Base-by-base conservation (phyloP, 208 protist genomes). In the Leishmania gerbilli region DNA sequence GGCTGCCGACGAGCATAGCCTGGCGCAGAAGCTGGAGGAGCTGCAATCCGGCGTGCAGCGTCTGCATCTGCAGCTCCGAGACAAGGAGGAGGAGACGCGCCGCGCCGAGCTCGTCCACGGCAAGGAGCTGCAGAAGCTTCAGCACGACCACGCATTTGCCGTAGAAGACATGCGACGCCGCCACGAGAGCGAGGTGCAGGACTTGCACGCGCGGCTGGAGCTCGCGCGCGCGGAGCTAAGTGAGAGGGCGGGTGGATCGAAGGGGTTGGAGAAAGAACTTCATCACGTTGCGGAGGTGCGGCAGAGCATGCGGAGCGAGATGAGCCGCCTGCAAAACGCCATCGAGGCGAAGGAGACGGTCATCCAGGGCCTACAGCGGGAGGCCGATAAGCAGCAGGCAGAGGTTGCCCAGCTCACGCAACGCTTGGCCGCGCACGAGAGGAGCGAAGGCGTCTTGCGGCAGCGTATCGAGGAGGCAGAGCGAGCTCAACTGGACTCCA, bases 41-140 rank as follows among this genome's bases (percentile, higher is more conserved):
- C 60, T 87, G 0, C 79, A 83, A 53, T 47, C 79, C 11, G 82
- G 49, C 2, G 75, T 85, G 2, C 84, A 90, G 31, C 71, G 86
- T 13, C 80, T 87, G 67, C 86, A 88, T 67, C 67, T 87, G 76
- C 86, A 89, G 82, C 82, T 94, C 24, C 86, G 87, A 31, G 88
- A 91, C 71, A 87, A 84, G 77, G 90, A 93, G 72, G 89, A 93
- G 77, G 88, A 89, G 40, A 47, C 79, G 62, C 88, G 90, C 37
- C 77, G 82, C 17, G 55, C 78, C 3, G 56, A 77, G 76, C 40
- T 90, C 11, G 77, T 86, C 34, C 88, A 95, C 76, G 71, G 85
- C 37, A 88, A 87, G 64, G 86, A 86, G 69, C 3, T 93, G 24
- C 81, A 91, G 60, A 90, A 93, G 76, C 0, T 88, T 51, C 82